phyloP scores from a whole-genome alignment of 2,329 filamentous ascomycete genomes.

The Pestalotiopsis fici region DNA sequence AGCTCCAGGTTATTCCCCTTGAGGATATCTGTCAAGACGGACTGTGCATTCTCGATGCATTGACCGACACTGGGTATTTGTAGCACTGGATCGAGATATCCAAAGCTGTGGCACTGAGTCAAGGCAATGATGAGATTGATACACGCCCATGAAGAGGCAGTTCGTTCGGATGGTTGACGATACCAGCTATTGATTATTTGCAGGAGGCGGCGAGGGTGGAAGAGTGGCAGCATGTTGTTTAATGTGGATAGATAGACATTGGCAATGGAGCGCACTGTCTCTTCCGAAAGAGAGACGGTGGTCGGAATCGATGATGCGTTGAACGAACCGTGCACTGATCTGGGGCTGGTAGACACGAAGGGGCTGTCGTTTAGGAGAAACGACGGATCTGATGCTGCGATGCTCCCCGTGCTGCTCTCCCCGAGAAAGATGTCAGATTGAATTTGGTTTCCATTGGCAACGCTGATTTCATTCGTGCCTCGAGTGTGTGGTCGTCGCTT shows the following conservation, averaged over 20 bases:
- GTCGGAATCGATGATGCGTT: background rate
- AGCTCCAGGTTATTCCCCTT: background rate
- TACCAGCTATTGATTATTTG: background rate
- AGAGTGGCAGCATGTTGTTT: background rate
- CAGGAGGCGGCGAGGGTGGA: background rate
- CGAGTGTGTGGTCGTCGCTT: background rate
- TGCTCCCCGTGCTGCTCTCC: background rate
- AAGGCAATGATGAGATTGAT: background rate
- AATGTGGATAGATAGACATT: background rate
- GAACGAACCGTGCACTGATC: background rate
- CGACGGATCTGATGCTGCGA: background rate
- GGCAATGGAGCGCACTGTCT: background rate
- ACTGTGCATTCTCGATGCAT: background rate
- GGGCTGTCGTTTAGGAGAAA: background rate
- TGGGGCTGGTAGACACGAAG: background rate
- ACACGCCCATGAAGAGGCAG: background rate
- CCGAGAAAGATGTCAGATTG: background rate
- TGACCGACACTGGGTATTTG: background rate
- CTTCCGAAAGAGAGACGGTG: background rate
- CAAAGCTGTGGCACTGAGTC: background rate
- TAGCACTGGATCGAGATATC: background rate
- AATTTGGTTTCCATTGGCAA: background rate
- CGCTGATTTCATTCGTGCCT: background rate
- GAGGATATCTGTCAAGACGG: background rate
- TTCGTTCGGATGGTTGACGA: background rate